Evolutionary conservation across 345 rosid species (phyloP), one percentile per base, ranked within the genome.

Genomic region (Toxicodendron radicans): DNA sequence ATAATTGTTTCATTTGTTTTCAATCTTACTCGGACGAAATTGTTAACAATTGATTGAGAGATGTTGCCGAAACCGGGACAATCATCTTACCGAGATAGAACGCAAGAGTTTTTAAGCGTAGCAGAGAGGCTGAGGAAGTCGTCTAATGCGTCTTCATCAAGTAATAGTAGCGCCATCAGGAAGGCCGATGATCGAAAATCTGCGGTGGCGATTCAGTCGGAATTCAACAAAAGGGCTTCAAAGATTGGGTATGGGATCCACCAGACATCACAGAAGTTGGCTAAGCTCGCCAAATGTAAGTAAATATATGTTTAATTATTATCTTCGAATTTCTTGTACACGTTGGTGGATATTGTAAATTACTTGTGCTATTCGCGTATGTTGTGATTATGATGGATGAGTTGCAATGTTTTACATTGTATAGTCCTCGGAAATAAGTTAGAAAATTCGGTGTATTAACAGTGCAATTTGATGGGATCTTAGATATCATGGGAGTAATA

Each of bases 201-300:
- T 75, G 77, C 79, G 30, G 84, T 74, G 64, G 86, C 83, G 21
- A 80, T 80, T 49, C 91, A 90, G 60, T 87, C 93, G 33, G 93
- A 92, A 75, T 92, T 92, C 75, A 86, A 72, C 64, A 84, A 56
- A 68, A 86, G 90, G 66, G 97, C 95, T 23, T 78, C 88, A 33
- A 85, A 82, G 75, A 82, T 84, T 66, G 88, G 93, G 75, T 73
- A 72, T 41, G 92, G 90, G 58, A 90, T 90, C 49, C 89, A 88
- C 69, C 97, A 92, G 74, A 88, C 97, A n/a, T 92, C 97, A 14
- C 95, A 88, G 81, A 92, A 90, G 81, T 89, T 92, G 8, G 75
- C 92, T 0, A 92, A 90, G 85, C 87, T 92, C 6, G 93, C 97
- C 7, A 86, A 90, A 83, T 80, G 97, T 90, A 76, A 85, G 95